A percentile compares a stretch with the other conserved stretches of the same genome.
Evolutionary conservation across 164 flowering plant genomes (phyloP).

Genomic region (Echeveria elegans): DNA sequence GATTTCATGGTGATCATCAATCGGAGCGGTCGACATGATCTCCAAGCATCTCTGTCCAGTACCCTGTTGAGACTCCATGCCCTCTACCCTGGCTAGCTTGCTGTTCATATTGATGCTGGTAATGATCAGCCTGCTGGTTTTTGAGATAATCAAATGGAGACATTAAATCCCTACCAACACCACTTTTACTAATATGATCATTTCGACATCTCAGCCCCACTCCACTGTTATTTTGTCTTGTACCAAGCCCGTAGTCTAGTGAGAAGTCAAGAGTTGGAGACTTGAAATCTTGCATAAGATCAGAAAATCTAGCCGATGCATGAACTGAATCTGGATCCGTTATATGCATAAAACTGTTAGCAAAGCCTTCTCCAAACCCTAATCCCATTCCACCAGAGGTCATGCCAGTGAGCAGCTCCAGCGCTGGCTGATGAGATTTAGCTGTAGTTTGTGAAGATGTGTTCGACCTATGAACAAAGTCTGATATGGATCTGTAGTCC

Average conservation of each 20-base stretch:
- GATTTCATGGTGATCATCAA: slow-evolving; percentile 23
- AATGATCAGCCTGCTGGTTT: slow-evolving; percentile 15
- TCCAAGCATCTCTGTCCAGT: slow-evolving; percentile 83
- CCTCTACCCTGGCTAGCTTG: slow-evolving; percentile 31
- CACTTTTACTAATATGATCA: not conserved
- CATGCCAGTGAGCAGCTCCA: slow-evolving; percentile 45
- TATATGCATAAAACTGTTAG: slow-evolving; percentile 26
- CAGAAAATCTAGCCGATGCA: slow-evolving; percentile 38
- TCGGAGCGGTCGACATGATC: slow-evolving; percentile 83
- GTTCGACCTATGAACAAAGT: slow-evolving; percentile 22
- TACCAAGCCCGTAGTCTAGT: slow-evolving; percentile 44
- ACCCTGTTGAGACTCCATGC: slow-evolving; percentile 60
- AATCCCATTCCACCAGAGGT: slow-evolving; percentile 10
- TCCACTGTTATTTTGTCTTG: no score
- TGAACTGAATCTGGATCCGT: slow-evolving; percentile 27
- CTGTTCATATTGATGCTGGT: slow-evolving; percentile 1
- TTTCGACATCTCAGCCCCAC: slow-evolving; percentile 21
- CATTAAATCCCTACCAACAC: slow-evolving; percentile 30
- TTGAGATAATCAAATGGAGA: slow-evolving; percentile 74
- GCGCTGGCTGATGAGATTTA: slow-evolving; percentile 28
- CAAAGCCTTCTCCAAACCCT: slow-evolving; percentile 26
- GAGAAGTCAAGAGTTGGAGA: slow-evolving; percentile 47
- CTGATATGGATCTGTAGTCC: slow-evolving; percentile 27
- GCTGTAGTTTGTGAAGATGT: slow-evolving; percentile 13
- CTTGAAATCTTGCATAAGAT: slow-evolving; percentile 36